These are phyloP conservation scores for Phialophora expanda DNA, from an alignment of 2,329 filamentous ascomycete species.

Conservation along the genomic window DNA sequence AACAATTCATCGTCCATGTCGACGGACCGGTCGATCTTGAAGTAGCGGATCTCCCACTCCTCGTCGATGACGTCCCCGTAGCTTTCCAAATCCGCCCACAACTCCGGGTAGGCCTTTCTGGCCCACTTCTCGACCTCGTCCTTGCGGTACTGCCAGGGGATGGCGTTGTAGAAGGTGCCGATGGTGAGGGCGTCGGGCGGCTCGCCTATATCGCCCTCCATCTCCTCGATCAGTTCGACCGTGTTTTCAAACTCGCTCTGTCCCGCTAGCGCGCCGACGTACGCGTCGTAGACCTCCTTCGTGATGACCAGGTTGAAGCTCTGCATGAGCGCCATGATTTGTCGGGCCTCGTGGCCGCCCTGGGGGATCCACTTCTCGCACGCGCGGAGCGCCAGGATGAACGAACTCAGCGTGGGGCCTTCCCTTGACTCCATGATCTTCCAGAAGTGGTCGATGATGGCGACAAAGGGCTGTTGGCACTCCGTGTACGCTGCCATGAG, in stretches of 20 bases:
- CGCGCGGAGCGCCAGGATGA: constrained; percentile 79
- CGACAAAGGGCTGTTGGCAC: constrained; percentile 63
- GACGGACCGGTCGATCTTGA: constrained; percentile 38
- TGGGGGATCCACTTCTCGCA: constrained; percentile 66
- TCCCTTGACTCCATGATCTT: constrained; percentile 81
- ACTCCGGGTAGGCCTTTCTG: constrained; percentile 66
- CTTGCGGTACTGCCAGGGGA: constrained; percentile 69
- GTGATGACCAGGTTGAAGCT: constrained; percentile 80
- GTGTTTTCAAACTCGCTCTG: constrained; percentile 73
- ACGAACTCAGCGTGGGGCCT: constrained; percentile 79
- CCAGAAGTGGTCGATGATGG: constrained; percentile 80
- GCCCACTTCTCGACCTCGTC: constrained; percentile 76
- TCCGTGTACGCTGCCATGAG: constrained; percentile 84
- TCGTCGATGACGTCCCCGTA: constrained; percentile 40
- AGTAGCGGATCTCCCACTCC: constrained; percentile 40
- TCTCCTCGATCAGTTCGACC: constrained; percentile 68
- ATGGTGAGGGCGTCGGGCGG: constrained; percentile 72
- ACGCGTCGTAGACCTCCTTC: constrained; percentile 73
- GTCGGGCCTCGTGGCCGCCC: constrained; percentile 55
- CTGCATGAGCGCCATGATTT: constrained; percentile 62
- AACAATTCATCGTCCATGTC: constrained; percentile 37
- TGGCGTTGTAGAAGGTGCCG: constrained; percentile 75
- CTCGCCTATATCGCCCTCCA: constrained; percentile 69
- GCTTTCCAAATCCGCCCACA: constrained; percentile 69
- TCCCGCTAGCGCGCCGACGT: constrained; percentile 75